Evolutionary conservation across 1,284 basidiomycete genomes (phyloP), one percentile per base, ranked within the genome.

Genomic region (Wolfiporia cocos): DNA sequence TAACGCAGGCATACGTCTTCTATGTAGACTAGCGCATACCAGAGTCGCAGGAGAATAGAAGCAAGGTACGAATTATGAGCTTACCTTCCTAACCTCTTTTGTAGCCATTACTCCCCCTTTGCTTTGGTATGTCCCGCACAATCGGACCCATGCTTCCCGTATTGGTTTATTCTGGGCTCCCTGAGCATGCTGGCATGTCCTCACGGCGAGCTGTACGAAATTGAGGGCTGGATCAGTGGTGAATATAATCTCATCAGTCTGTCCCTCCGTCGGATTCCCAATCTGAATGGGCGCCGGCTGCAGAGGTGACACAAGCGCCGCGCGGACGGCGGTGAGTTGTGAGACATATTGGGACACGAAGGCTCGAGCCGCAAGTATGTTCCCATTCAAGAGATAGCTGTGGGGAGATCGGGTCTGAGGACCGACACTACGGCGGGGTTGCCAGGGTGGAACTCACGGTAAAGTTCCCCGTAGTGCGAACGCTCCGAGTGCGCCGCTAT

Each of bases 341-440:
- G 81, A 71, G 43, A 85, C 70, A 60, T 88, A 91, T 42, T 81
- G 76, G 14, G 73, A 71, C 58, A 94, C 81, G 70, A 95, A 94
- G 11, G 85, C 78, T 17, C 81, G 78, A 3, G 92, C 88, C 5
- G 88, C 88, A 18, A 91, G 76, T 55, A 96, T 82, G 53, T 91
- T 91, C 10, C 89, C 89, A 42, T 91, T 85, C 49, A 82, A 77
- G n/a, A 96, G 72, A 63, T 86, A 92, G 42, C 88, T 89, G 56
- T 18, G 37, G 15, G 5, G 9, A n/a, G n/a, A n/a, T 29, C 28
- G 28, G 37, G 40, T 38, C n/a, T n/a, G n/a, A n/a, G n/a, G n/a
- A n/a, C n/a, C n/a, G n/a, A n/a, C n/a, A n/a, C n/a, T n/a, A n/a
- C n/a, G n/a, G n/a, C n/a, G n/a, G n/a, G n/a, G n/a, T n/a, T n/a